Evolutionary conservation across 495 filamentous ascomycete genomes (phyloP).

Genomic region (Bombardia bombarda): DNA sequence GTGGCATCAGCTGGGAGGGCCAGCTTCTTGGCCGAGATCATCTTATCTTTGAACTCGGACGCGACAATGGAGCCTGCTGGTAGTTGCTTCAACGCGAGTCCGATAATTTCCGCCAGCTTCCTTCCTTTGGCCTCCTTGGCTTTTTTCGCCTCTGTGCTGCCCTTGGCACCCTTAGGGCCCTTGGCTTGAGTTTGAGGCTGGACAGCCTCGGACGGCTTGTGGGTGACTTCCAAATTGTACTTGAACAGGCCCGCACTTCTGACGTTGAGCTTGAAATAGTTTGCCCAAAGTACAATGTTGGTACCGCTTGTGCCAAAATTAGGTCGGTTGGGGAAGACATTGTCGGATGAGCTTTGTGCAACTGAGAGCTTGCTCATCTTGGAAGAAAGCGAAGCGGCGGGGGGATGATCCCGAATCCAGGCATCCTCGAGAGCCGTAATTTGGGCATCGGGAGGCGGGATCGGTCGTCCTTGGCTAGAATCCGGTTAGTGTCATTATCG

Average conservation of each 20-base stretch:
- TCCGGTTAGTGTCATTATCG: slow-evolving; percentile 4
- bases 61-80: slow-evolving; percentile 33
- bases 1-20: slow-evolving; percentile 21
- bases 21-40: slow-evolving; percentile 37
- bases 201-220: not conserved
- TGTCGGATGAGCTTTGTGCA: not conserved
- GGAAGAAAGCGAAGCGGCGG: slow-evolving; percentile 11
- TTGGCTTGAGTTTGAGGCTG: slow-evolving; percentile 6
- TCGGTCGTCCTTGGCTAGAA: not conserved
- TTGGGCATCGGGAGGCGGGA: slow-evolving; percentile 18
- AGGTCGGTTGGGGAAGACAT: slow-evolving; percentile 42
- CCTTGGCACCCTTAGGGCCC: slow-evolving; percentile 22
- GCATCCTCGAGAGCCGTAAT: slow-evolving; percentile 29
- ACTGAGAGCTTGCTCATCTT: slow-evolving; percentile 24
- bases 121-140: slow-evolving; percentile 32
- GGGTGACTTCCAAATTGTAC: slow-evolving; percentile 25
- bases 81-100: slow-evolving; percentile 35
- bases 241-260: slow-evolving; percentile 26
- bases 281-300: slow-evolving; percentile 49
- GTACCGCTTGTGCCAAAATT: slow-evolving; percentile 49
- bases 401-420: slow-evolving; percentile 15
- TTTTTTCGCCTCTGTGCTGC: slow-evolving; percentile 22
- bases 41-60: slow-evolving; percentile 50
- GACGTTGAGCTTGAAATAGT: slow-evolving; percentile 51
- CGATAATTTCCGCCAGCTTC: slow-evolving; percentile 47